phyloP scores from a whole-genome alignment of 192 early-diverging fungal genomes.

The Obelidium mucronatum region DNA sequence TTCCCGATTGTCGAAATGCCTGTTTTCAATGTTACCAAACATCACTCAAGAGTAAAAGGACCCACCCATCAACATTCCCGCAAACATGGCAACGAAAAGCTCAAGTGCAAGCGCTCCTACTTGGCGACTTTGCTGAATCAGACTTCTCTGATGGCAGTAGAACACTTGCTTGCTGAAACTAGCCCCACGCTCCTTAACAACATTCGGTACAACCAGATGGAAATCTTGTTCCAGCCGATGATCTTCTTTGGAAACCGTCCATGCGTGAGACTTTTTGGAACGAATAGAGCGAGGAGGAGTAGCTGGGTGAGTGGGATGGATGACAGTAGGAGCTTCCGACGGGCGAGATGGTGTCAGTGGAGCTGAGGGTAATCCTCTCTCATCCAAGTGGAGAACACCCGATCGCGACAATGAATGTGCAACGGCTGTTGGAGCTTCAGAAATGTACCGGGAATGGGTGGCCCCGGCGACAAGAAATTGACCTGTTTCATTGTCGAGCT shows the following conservation, averaged over 20 bases:
- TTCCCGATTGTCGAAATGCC: constrained; percentile 41
- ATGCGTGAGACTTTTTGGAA: no score
- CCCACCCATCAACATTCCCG: constrained; percentile 51
- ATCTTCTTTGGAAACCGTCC: no score
- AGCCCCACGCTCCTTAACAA: constrained; percentile 46
- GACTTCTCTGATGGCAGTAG: constrained; percentile 46
- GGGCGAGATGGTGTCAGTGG: no score
- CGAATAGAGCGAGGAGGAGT: no score
- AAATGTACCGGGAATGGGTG: constrained; percentile 7
- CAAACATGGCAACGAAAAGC: constrained; percentile 53
- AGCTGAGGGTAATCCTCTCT: no score
- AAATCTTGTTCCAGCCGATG: constrained; percentile 27
- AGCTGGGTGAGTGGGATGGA: no score
- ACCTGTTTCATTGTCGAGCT: background rate
- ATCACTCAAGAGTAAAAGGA: no score
- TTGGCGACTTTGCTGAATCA: constrained; percentile 51
- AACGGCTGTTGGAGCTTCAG: background rate
- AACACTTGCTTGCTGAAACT: constrained; percentile 43
- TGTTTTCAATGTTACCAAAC: background rate
- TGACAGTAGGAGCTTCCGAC: no score
- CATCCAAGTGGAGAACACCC: constrained; percentile 19
- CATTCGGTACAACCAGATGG: constrained; percentile 33
- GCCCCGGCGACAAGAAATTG: no score
- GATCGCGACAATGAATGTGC: constrained; percentile 12
- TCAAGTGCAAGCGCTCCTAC: constrained; percentile 46